Percentiles rank a stretch among this genome's conserved stretches.
phyloP scores from a whole-genome alignment of 2,329 filamentous ascomycete species.

The Calonectria multiphialidica region DNA sequence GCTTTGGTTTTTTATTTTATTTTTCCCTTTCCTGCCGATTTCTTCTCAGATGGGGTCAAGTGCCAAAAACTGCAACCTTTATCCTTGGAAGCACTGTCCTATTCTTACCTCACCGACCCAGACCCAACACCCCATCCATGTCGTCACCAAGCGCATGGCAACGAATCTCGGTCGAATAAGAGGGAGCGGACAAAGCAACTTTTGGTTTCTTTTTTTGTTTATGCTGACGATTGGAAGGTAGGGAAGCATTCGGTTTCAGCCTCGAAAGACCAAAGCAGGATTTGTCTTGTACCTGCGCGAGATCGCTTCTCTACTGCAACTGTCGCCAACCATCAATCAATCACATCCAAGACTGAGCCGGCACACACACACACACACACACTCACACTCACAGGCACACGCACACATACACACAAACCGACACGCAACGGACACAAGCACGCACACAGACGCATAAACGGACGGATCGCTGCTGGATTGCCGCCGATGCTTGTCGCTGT shows the following conservation, averaged over 20 bases:
- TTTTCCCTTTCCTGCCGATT: neutral
- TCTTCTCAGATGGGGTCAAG: slow-evolving; percentile 1
- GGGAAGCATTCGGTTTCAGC: slow-evolving; percentile 24
- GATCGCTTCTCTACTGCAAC: slow-evolving; percentile 14
- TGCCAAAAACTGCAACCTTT: neutral
- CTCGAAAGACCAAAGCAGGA: slow-evolving; percentile 26
- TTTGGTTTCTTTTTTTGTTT: neutral
- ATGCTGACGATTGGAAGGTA: slow-evolving; percentile 33
- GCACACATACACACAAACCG: neutral
- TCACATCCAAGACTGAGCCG: slow-evolving; percentile 16
- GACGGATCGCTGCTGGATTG: slow-evolving; percentile 3
- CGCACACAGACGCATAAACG: neutral
- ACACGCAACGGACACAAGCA: neutral
- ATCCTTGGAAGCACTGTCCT: slow-evolving; percentile 13
- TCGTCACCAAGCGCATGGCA: slow-evolving; percentile 5
- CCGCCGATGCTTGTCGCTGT: slow-evolving; percentile 15
- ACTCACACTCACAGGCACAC: neutral
- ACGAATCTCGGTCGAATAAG: neutral
- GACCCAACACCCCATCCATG: slow-evolving; percentile 11
- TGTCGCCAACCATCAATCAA: slow-evolving; percentile 7
- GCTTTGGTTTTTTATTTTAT: neutral
- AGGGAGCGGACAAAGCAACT: neutral
- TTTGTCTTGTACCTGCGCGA: slow-evolving; percentile 14
- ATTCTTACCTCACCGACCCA: slow-evolving; percentile 14
- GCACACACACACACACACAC: neutral